A percentile compares a stretch with the other conserved stretches of the same genome.
Conservation (phyloP, 2,329 filamentous ascomycete genomes). For the Calonectria fujianensis region DNA sequence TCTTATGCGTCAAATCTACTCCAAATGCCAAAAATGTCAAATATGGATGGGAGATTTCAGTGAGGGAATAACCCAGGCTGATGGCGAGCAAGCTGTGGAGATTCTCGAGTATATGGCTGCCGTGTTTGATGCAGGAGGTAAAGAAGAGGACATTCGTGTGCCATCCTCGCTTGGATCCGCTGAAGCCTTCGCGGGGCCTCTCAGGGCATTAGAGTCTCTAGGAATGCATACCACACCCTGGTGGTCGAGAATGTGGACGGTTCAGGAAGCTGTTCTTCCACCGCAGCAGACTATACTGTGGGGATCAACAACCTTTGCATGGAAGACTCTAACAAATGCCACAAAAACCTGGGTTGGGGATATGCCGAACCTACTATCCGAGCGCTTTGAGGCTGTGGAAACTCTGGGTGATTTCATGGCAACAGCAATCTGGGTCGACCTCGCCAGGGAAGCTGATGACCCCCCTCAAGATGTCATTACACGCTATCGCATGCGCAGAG, state of each 20-base stretch:
- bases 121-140: conserved; percentile 13
- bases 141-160: conserved; percentile 6
- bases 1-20: conserved; percentile 40
- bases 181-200: conserved; percentile 17
- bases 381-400: not conserved
- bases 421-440: conserved; percentile 30
- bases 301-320: conserved; percentile 35
- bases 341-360: conserved; percentile 26
- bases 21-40: conserved; percentile 28
- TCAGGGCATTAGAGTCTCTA: conserved; percentile 36
- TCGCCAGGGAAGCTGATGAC: conserved; percentile 9
- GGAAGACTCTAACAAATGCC: conserved; percentile 33
- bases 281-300: conserved; percentile 27
- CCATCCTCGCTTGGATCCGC: conserved; percentile 23
- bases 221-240: conserved; percentile 30
- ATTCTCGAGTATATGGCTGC: conserved; percentile 41
- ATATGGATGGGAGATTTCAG: conserved; percentile 41
- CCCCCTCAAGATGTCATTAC: conserved; percentile 13
- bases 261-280: conserved; percentile 42
- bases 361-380: not conserved
- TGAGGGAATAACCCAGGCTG: conserved; percentile 5
- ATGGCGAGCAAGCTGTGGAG: conserved; percentile 30
- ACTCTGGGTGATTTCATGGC: conserved; percentile 28
- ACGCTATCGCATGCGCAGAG: conserved; percentile 35
- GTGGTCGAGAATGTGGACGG: conserved; percentile 39